Evolutionary conservation across 176 grass and related monocot species (phyloP).

Genomic region (Lolium multiflorum): DNA sequence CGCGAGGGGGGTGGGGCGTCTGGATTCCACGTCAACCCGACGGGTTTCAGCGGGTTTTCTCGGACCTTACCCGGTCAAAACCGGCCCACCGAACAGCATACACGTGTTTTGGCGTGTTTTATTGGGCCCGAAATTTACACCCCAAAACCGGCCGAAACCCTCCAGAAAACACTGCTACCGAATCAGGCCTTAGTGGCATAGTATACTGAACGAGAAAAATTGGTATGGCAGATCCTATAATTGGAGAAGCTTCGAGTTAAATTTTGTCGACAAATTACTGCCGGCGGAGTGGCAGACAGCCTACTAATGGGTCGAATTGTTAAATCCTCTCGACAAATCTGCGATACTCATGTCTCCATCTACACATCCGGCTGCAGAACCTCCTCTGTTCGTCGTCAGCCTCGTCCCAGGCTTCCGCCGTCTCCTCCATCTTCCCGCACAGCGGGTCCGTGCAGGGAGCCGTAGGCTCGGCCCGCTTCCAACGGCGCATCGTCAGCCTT

Average conservation of each 20-base stretch:
- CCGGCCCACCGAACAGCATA: too few relatives aligned
- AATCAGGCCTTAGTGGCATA: neutral
- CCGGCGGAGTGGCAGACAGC: neutral
- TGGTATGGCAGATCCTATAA: constrained; percentile 3
- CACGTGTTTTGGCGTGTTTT: too few relatives aligned
- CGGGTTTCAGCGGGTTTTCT: too few relatives aligned
- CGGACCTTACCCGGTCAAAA: too few relatives aligned
- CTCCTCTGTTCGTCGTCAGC: constrained; percentile 36
- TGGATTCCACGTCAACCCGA: too few relatives aligned
- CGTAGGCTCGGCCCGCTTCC: constrained; percentile 12
- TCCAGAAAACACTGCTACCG: too few relatives aligned
- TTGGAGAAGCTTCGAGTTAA: neutral
- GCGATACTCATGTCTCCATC: constrained; percentile 46
- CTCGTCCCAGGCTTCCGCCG: constrained; percentile 29
- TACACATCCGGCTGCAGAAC: constrained; percentile 51
- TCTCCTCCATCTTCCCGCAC: constrained; percentile 38
- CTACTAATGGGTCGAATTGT: neutral
- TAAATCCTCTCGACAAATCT: constrained; percentile 44
- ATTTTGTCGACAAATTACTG: neutral
- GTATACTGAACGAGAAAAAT: neutral
- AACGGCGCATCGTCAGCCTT: constrained; percentile 41
- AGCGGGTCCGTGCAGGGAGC: constrained; percentile 10
- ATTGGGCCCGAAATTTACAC: too few relatives aligned
- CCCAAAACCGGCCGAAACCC: too few relatives aligned
- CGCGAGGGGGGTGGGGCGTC: too few relatives aligned